Evolutionary conservation across 768 basidiomycete species (phyloP), one percentile per base, ranked within the genome.

Genomic region (Neoboletus brunneissimus): DNA sequence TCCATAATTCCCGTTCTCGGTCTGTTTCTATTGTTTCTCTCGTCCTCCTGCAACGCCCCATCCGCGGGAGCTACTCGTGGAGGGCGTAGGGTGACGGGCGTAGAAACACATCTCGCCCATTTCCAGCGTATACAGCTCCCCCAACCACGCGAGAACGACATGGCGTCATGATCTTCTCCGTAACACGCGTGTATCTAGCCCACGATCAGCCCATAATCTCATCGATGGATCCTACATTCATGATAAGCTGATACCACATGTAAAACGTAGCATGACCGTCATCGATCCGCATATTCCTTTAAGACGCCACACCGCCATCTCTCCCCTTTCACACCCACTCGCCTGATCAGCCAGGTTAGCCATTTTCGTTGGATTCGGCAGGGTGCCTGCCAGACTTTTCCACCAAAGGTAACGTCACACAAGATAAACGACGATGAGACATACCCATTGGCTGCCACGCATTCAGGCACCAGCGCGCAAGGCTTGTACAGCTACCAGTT

Each of bases 151-250:
- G 62, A 60, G 49, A 25, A 40, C 5, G 25, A 34, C 49, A 48
- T 51, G 57, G 54, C 38, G 48, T 53, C 60, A 55, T 35, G 47
- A 56, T 66, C 50, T 48, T 54, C 57, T 51, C 48, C 23, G 3
- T 18, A 22, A 5, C 45, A 5, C 41, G 54, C 55, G 35, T 53
- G 20, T 55, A 50, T 53, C 25, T 38, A 11, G 15, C 48, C 47
- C 50, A 53, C 42, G 41, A 64, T 67, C 49, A 52, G 52, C 32
- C 32, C 20, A 37, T 29, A 27, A 56, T 60, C 54, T 43, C 57
- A 68, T 68, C 67, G 67, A 67, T 67, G 52, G 55, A 55, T 41
- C 42, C 45, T 38, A 12, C 22, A 9, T 53, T 29, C 47, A 11
- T 32, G 57, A 60, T 59, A 59, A 32, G 57, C 5, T 10, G 51